Conservation (phyloP, 164 flowering plant genomes). For the Macadamia integrifolia region DNA sequence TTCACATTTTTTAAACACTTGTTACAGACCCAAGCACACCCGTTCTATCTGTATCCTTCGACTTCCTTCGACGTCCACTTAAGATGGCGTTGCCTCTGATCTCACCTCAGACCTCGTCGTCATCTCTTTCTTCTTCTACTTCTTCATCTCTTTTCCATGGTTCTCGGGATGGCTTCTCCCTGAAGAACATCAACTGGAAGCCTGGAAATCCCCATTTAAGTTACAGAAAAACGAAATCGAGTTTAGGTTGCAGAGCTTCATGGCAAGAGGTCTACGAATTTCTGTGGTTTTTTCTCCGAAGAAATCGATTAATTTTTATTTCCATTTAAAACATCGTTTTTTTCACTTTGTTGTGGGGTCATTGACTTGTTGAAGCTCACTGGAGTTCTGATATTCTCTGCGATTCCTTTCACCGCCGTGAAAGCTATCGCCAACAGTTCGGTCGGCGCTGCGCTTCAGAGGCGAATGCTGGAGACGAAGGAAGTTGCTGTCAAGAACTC, state of each 20-base stretch:
- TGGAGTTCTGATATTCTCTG: slow-evolving; percentile 85
- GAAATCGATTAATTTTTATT: background rate
- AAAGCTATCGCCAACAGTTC: slow-evolving; percentile 91
- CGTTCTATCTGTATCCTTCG: too few species aligned
- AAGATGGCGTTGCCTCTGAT: slow-evolving; percentile 3
- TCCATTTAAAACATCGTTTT: background rate
- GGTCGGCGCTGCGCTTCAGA: slow-evolving; percentile 61
- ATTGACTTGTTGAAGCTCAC: slow-evolving; percentile 44
- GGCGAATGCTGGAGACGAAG: slow-evolving; percentile 61
- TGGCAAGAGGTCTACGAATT: slow-evolving; percentile 38
- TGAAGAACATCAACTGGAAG: background rate
- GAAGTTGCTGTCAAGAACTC: slow-evolving; percentile 43
- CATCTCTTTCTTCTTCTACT: slow-evolving; percentile 2
- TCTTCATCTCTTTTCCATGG: slow-evolving; percentile 7
- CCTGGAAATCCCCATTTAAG: slow-evolving; percentile 3
- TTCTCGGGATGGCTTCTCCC: background rate
- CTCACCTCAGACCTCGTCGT: background rate
- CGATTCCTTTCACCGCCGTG: slow-evolving; percentile 91
- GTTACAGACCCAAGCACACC: too few species aligned
- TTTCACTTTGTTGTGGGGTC: background rate
- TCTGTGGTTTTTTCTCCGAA: background rate
- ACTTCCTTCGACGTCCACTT: background rate
- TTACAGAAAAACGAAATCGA: background rate
- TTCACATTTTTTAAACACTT: too few species aligned
- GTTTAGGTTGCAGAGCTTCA: slow-evolving; percentile 30